Evolutionary conservation across 2,329 filamentous ascomycete species (phyloP).

Genomic region (Apiospora phragmitis): DNA sequence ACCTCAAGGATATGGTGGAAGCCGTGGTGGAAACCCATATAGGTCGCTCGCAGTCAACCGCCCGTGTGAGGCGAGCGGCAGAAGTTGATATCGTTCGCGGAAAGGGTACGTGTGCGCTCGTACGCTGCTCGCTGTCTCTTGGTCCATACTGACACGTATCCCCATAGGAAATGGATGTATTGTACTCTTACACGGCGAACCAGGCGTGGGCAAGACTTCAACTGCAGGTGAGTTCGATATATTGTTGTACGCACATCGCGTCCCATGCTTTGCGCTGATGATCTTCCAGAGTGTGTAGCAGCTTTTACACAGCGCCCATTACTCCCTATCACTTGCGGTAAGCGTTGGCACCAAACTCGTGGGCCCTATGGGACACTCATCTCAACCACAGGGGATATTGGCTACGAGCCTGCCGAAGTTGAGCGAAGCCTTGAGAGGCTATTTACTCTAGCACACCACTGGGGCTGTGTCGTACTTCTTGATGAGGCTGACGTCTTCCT

Average conservation of each 20-base stretch:
- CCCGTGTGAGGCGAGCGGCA: background rate
- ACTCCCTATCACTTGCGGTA: slow-evolving; percentile 12
- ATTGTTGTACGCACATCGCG: too few species aligned
- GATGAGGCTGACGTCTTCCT: slow-evolving; percentile 8
- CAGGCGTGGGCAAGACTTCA: slow-evolving; percentile 18
- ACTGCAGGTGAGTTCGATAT: slow-evolving; percentile 12
- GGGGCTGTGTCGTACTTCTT: slow-evolving; percentile 8
- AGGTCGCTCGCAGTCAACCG: slow-evolving; percentile 11
- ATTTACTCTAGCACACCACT: slow-evolving; percentile 6
- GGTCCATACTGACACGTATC: background rate
- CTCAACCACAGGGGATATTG: slow-evolving; percentile 8
- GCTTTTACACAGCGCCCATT: slow-evolving; percentile 11
- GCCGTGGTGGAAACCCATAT: slow-evolving; percentile 30
- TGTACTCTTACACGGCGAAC: slow-evolving; percentile 32
- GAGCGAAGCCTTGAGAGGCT: background rate
- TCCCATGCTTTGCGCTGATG: too few species aligned
- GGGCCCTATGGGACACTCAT: background rate
- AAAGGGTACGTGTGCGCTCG: slow-evolving; percentile 25
- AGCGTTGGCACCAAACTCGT: background rate
- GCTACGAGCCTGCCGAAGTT: background rate
- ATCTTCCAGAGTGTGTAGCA: slow-evolving; percentile 11
- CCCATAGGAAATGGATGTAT: slow-evolving; percentile 32
- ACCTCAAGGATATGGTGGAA: slow-evolving; percentile 30
- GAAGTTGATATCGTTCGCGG: slow-evolving; percentile 31
- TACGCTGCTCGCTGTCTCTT: background rate